phyloP scores from a whole-genome alignment of 768 basidiomycete genomes.

The button mushroom (Agaricus bisporus) region DNA sequence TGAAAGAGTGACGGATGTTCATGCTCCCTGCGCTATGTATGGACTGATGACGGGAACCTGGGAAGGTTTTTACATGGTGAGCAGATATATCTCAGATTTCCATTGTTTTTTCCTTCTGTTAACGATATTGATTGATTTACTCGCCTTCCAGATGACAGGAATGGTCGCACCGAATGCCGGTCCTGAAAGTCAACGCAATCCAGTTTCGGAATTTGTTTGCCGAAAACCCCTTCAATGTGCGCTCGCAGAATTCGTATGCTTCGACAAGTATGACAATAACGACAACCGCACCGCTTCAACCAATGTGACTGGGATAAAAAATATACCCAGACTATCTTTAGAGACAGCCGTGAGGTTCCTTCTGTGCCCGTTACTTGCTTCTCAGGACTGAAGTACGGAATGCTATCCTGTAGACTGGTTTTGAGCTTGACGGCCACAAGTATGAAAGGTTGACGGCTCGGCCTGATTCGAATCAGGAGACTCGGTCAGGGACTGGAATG shows the following conservation, averaged over 20 bases:
- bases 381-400: not conserved
- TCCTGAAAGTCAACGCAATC: not conserved
- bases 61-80: slow-evolving; percentile 58
- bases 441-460: slow-evolving; percentile 11
- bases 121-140: not conserved
- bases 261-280: slow-evolving; percentile 1
- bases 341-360: slow-evolving; percentile 1
- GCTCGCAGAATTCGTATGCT: slow-evolving; percentile 18
- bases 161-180: not conserved
- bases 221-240: slow-evolving; percentile 19
- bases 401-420: not conserved
- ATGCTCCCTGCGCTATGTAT: slow-evolving; percentile 21
- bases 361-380: not conserved
- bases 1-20: not conserved
- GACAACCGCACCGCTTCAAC: slow-evolving; percentile 6
- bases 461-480: not conserved
- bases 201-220: slow-evolving; percentile 10
- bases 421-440: slow-evolving; percentile 10
- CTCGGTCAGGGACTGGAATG: slow-evolving; percentile 1
- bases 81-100: slow-evolving; percentile 13
- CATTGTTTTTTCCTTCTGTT: not conserved
- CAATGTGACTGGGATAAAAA: not conserved
- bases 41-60: slow-evolving; percentile 50
- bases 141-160: slow-evolving; percentile 2
- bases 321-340: not conserved